Conservation (phyloP, 2,329 filamentous ascomycete genomes). For the Coleophoma cylindrospora region DNA sequence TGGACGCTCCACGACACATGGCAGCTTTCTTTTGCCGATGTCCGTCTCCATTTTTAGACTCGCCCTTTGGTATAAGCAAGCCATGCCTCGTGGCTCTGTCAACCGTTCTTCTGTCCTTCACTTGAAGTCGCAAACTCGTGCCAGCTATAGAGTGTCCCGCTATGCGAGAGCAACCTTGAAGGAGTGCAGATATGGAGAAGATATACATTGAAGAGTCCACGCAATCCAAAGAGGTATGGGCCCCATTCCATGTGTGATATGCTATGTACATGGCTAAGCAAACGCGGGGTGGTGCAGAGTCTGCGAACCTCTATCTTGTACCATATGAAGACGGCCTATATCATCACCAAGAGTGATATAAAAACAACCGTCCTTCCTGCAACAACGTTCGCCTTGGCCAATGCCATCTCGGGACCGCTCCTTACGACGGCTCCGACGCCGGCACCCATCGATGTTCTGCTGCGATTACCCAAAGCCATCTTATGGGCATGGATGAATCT, state of each 20-base stretch:
- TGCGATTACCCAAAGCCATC: conserved; percentile 1
- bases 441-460: background rate
- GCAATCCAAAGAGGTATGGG: background rate
- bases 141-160: no score
- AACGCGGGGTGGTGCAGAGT: background rate
- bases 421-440: conserved; percentile 3
- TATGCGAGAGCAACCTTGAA: no score
- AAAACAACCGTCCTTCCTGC: conserved; percentile 8
- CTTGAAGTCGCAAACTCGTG: no score
- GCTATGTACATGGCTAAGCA: no score
- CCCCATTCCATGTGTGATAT: no score
- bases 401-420: conserved; percentile 3
- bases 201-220: background rate
- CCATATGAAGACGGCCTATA: conserved; percentile 8
- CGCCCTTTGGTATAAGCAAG: no score
- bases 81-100: no score
- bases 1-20: no score
- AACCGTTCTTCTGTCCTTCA: no score
- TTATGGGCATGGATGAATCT: conserved; percentile 21
- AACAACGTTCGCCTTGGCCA: conserved; percentile 6
- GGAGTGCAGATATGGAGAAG: background rate
- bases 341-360: conserved; percentile 10
- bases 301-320: conserved; percentile 2
- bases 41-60: no score
- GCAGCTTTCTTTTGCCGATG: no score